phyloP scores from a whole-genome alignment of 176 grass and related monocot species.

The Carex pumila region DNA sequence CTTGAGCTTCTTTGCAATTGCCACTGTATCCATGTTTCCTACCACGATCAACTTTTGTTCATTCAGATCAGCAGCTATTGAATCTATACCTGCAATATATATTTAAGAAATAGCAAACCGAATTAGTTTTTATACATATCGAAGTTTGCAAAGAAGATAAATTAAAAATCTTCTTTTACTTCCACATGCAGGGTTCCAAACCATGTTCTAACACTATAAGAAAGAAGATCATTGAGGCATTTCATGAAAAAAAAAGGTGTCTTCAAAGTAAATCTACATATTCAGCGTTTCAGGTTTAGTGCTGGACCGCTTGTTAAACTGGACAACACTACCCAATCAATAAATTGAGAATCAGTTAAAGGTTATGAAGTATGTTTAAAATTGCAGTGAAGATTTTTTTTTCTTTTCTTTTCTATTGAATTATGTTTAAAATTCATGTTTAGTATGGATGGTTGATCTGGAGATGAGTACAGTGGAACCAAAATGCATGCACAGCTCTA shows the following conservation, averaged over 20 bases:
- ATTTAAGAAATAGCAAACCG: background rate
- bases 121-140: background rate
- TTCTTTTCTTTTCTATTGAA: background rate
- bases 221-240: background rate
- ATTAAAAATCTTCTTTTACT: background rate
- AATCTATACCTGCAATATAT: constrained; percentile 55
- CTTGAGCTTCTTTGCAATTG: constrained; percentile 68
- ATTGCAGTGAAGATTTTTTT: background rate
- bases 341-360: background rate
- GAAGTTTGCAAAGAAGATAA: background rate
- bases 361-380: background rate
- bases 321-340: background rate
- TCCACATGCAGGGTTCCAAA: background rate
- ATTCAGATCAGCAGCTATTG: constrained; percentile 56
- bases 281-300: background rate
- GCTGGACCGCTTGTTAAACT: background rate
- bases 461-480: background rate
- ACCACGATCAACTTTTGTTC: constrained; percentile 74
- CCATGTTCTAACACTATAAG: background rate
- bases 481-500: background rate
- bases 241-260: background rate
- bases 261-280: background rate
- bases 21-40: constrained; percentile 70
- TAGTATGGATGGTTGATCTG: background rate
- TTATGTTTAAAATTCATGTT: background rate